Percentiles rank a stretch among this genome's conserved stretches.
Evolutionary conservation across 495 filamentous ascomycete genomes (phyloP).

Genomic region (Neurospora hispaniola): DNA sequence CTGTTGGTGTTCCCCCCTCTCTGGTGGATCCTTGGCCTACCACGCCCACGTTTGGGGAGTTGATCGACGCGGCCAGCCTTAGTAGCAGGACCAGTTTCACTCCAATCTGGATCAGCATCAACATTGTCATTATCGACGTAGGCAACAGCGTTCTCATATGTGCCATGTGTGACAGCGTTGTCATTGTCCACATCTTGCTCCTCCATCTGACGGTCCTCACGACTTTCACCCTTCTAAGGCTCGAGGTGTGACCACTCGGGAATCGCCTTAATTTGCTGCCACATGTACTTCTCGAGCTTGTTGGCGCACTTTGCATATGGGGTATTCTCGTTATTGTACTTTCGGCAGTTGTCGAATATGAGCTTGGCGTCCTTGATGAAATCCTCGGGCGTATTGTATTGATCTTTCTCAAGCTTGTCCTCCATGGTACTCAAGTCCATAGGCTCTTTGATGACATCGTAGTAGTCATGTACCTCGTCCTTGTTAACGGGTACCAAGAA

Average conservation of each 20-base stretch:
- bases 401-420: conserved; percentile 84
- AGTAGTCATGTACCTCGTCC: conserved; percentile 94
- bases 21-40: not conserved
- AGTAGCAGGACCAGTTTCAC: not conserved
- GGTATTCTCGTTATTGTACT: conserved; percentile 93
- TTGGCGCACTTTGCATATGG: conserved; percentile 93
- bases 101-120: not conserved
- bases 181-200: not conserved
- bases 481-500: conserved; percentile 89
- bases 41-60: not conserved
- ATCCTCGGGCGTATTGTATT: conserved; percentile 83
- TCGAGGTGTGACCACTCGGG: conserved; percentile 84
- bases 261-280: conserved; percentile 79
- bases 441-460: conserved; percentile 94
- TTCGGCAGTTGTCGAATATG: conserved; percentile 88
- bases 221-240: conserved; percentile 22
- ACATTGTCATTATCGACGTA: not conserved
- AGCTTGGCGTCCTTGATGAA: conserved; percentile 86
- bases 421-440: conserved; percentile 98
- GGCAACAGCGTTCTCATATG: not conserved
- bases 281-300: conserved; percentile 96
- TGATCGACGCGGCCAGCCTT: not conserved
- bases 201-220: not conserved
- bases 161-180: not conserved
- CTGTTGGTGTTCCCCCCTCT: not conserved